Base-by-base conservation (phyloP, 208 protist species). In the Strigomonas galati region DNA sequence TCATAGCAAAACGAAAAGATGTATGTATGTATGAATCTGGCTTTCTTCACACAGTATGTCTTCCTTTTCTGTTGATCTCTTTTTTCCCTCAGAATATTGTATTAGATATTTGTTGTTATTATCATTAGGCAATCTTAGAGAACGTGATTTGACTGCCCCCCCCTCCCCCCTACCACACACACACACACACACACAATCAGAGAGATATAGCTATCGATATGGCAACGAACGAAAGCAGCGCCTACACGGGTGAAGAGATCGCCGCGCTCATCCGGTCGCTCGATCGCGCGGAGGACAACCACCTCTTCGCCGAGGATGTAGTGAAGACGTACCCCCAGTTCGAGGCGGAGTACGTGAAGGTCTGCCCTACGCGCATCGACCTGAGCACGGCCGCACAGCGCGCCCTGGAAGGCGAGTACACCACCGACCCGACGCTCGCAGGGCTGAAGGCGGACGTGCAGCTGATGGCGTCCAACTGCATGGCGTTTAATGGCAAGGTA, bases 391-490 rank as follows among this genome's bases (percentile, higher is more conserved):
- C 87, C 6, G 72, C 81, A 12, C 61, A 78, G 48, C 80, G 82
- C 26, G 90, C 90, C 0, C 64, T 76, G 26, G 71, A 76, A 3
- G 85, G 83, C 12, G 76, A 53, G 17, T 96, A 96, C 76, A 72
- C 76, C 27, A 66, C 72, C 57, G 84, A 92, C 31, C 71, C 74
- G 21, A 77, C 67, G 30, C 69, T 96, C 21, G 67, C 67, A 12
- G 53, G 46, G 14, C 79, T 96, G 43, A 70, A 70, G 46, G 78
- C 64, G 12, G 90, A 96, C 62, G 69, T 96, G 27, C 49, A 75
- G 46, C 65, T 96, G 51, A 96, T 96, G 85, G 90, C 84, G 7
- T 81, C 69, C 53, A 96, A 96, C 78, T 96, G 90, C 55, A 65
- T 90, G 30, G 77, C 76, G 0, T 96, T 86, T 61, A 96, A 96